Percentiles rank a stretch among this genome's conserved stretches.
Conservation (phyloP, 139 green algal species). For the Chlorella sp. region DNA sequence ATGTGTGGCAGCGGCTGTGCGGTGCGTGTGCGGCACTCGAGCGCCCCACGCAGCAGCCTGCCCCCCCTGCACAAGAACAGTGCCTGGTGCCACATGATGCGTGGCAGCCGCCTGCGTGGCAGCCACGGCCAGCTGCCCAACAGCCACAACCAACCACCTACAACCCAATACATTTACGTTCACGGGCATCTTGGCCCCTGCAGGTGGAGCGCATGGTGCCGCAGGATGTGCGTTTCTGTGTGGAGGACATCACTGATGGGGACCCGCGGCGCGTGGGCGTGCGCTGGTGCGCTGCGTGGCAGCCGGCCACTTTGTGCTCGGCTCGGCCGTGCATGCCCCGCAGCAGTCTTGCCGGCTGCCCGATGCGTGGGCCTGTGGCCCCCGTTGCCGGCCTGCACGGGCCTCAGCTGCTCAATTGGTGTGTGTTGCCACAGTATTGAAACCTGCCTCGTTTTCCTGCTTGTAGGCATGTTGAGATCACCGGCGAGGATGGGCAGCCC, state of each 20-base stretch:
- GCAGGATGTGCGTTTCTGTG: not conserved
- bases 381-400: not conserved
- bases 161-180: no score
- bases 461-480: constrained; percentile 79
- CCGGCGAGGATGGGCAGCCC: constrained; percentile 31
- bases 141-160: no score
- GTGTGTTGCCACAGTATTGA: not conserved
- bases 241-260: constrained; percentile 75
- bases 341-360: no score
- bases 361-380: not conserved
- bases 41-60: no score
- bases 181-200: no score
- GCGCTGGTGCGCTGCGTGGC: constrained; percentile 61
- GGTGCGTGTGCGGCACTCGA: no score
- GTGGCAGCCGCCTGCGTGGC: not conserved
- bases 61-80: no score
- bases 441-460: not conserved
- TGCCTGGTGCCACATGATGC: constrained; percentile 59
- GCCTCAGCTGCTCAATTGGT: not conserved
- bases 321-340: not conserved
- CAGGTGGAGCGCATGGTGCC: not conserved
- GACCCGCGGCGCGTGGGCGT: constrained; percentile 59
- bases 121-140: not conserved
- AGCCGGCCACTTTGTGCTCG: no score
- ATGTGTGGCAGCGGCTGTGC: no score